Evolutionary conservation across 306 rosid species (phyloP).

Genomic region (Argentina anserina): DNA sequence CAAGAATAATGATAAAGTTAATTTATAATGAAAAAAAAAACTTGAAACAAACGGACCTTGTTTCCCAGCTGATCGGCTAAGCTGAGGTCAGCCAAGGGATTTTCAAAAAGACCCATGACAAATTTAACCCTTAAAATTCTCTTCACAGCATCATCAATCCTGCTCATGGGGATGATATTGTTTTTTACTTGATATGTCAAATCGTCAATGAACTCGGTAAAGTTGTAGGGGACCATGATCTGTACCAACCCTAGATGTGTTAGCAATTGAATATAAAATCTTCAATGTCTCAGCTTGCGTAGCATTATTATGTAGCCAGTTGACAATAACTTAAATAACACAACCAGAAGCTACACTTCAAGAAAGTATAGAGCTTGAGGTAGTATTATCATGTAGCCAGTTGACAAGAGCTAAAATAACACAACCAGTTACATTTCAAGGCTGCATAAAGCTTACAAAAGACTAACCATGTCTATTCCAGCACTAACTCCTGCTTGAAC

Average conservation of each 20-base stretch:
- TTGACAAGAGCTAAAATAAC: neutral
- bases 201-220: constrained; percentile 47
- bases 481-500: constrained; percentile 66
- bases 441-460: neutral
- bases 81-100: constrained; percentile 68
- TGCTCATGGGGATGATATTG: constrained; percentile 58
- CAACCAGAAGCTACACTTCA: neutral
- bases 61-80: constrained; percentile 63
- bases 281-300: neutral
- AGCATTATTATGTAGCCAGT: neutral
- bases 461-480: constrained; percentile 82
- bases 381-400: neutral
- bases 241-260: constrained; percentile 19
- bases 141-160: constrained; percentile 78
- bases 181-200: constrained; percentile 59
- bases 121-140: constrained; percentile 77
- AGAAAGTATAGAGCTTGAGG: neutral
- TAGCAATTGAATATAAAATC: neutral
- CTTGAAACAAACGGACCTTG: constrained; percentile 38
- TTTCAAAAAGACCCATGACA: constrained; percentile 77
- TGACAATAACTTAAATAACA: neutral
- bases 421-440: neutral
- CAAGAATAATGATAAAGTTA: neutral
- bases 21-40: constrained; percentile 8
- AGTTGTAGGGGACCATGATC: constrained; percentile 72